A percentile compares a stretch with the other conserved stretches of the same genome.
Evolutionary conservation across 192 early-diverging fungal genomes (phyloP).

Genomic region (Entrophospora sp.): DNA sequence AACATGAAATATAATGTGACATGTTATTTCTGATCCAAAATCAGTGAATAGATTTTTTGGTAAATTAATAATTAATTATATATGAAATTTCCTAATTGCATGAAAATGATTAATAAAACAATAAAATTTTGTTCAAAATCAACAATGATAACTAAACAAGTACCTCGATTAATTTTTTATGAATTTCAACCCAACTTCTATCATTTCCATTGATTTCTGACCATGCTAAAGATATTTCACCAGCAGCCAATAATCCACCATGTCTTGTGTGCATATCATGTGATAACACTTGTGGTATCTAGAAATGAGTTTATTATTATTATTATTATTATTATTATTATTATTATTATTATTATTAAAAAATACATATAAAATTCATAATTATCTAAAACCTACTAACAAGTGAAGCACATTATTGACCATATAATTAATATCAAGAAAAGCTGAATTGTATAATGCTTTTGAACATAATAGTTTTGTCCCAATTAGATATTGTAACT

Average conservation of each 20-base stretch:
- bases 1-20: constrained; percentile 41
- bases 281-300: constrained; percentile 37
- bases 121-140: neutral
- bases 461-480: constrained; percentile 67
- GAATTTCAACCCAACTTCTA: constrained; percentile 17
- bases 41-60: constrained; percentile 39
- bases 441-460: constrained; percentile 55
- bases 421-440: constrained; percentile 48
- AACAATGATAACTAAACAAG: neutral
- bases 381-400: constrained; percentile 51
- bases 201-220: constrained; percentile 17
- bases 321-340: too few relatives aligned
- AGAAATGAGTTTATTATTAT: neutral
- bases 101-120: neutral
- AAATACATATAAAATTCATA: too few relatives aligned
- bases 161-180: constrained; percentile 21
- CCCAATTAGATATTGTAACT: constrained; percentile 77
- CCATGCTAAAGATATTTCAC: constrained; percentile 48
- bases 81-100: constrained; percentile 32
- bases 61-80: constrained; percentile 28
- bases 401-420: constrained; percentile 42
- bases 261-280: constrained; percentile 48
- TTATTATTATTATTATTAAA: too few relatives aligned
- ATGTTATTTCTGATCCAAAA: constrained; percentile 52
- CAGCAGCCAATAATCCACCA: constrained; percentile 52